Base-by-base conservation (phyloP, 257 asterid species). In the Solanum gracilifrons region DNA sequence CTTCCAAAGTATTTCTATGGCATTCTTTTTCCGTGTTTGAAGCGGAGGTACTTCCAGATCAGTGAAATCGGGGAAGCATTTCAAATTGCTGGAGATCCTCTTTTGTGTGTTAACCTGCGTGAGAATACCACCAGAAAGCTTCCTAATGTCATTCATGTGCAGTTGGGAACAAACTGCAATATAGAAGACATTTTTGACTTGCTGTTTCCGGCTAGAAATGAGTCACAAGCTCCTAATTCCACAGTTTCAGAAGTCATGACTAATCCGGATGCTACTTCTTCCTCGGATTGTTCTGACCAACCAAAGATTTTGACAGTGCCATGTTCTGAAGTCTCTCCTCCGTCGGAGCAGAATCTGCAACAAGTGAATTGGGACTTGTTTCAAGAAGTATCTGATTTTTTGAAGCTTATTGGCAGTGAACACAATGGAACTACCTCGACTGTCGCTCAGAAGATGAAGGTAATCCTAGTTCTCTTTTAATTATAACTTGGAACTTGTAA, bases 1-100 rank as follows among this genome's bases (percentile, higher is more conserved):
- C 92, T 94, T 51, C 97, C 93, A 12, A 86, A 36, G 32, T 72
- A 37, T 13, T 93, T 94, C 35, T 69, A 27, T 46, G 90, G 89
- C 5, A 91, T 89, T 60, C 64, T 94, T 69, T 36, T 23, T n/a
- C 83, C 27, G 51, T 80, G 86, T 21, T 32, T 20, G 64, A 82
- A 31, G 88, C 58, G 23, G 8, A 84, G 27, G 27, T n/a, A 18
- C 76, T 0, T 9, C 48, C 86, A 21, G 18, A 41, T 86, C 11
- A 27, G 21, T 55, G 87, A 69, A 23, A 66, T 92, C 68, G 93
- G 93, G 9, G 89, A 55, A 80, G 98, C 97, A 13, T 91, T 92
- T 82, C 87, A 88, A 76, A 51, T 60, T 29, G 87, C 90, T 4
- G 92, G 93, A 23, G 93, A 94, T 89, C 98, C 97, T 51, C 62